Conservation (phyloP, 2,329 filamentous ascomycete species). For the Epichloe coenophiala region DNA sequence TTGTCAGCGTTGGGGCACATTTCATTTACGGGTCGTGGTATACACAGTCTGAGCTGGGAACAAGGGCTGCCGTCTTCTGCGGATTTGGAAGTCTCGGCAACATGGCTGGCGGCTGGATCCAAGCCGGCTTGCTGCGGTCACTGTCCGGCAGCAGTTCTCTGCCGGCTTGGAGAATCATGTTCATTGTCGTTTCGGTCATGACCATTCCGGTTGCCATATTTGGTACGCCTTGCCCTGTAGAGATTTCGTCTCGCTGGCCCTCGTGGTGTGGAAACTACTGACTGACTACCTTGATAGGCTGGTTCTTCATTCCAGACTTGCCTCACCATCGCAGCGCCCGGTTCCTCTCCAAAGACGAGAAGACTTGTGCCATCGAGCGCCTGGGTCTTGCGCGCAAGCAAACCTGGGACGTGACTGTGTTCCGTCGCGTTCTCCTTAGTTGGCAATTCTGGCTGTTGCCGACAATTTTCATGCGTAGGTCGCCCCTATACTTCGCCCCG, state of each 20-base stretch:
- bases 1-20: conserved; percentile 24
- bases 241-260: too few species aligned
- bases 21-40: conserved; percentile 33
- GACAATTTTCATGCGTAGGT: conserved; percentile 27
- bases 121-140: conserved; percentile 24
- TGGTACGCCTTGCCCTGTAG: conserved; percentile 11
- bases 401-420: conserved; percentile 5
- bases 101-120: conserved; percentile 32
- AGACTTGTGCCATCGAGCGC: conserved; percentile 22
- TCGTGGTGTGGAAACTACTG: too few species aligned
- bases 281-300: conserved; percentile 15
- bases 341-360: conserved; percentile 22
- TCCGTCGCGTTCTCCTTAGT: conserved; percentile 16
- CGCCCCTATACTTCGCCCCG: conserved; percentile 2
- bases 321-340: conserved; percentile 26
- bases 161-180: conserved; percentile 29
- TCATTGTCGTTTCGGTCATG: conserved; percentile 24
- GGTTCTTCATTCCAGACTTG: conserved; percentile 30
- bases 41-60: conserved; percentile 27
- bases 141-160: conserved; percentile 20
- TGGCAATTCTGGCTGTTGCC: conserved; percentile 33
- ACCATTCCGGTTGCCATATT: conserved; percentile 27
- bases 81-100: conserved; percentile 28
- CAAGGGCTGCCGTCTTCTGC: conserved; percentile 26
- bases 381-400: conserved; percentile 18